A percentile compares a stretch with the other conserved stretches of the same genome.
Evolutionary conservation across 2,329 filamentous ascomycete genomes (phyloP).

Genomic region (Aspergillus sp.): DNA sequence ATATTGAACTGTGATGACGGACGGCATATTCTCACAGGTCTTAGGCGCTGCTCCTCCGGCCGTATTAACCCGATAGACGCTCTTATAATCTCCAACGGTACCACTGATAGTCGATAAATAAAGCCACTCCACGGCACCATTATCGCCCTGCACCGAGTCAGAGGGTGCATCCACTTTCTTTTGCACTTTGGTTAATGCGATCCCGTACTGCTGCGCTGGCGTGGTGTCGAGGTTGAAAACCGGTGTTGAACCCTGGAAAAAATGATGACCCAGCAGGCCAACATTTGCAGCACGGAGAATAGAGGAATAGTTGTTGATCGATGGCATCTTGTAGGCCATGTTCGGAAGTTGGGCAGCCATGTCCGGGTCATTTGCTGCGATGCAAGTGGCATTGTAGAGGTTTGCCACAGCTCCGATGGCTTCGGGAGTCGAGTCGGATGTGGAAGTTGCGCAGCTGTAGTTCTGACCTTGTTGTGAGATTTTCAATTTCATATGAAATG

Average conservation of each 20-base stretch:
- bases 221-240: slow-evolving; percentile 70
- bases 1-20: slow-evolving; percentile 68
- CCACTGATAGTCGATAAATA: slow-evolving; percentile 53
- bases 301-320: slow-evolving; percentile 33
- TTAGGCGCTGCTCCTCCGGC: slow-evolving; percentile 70
- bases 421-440: slow-evolving; percentile 55
- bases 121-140: slow-evolving; percentile 73
- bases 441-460: slow-evolving; percentile 70
- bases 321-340: slow-evolving; percentile 61
- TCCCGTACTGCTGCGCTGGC: slow-evolving; percentile 42
- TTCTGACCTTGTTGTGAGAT: slow-evolving; percentile 54
- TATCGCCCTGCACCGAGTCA: slow-evolving; percentile 52
- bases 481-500: slow-evolving; percentile 5
- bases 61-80: slow-evolving; percentile 79
- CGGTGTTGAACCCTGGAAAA: slow-evolving; percentile 65
- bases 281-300: slow-evolving; percentile 51
- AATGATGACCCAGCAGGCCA: slow-evolving; percentile 68
- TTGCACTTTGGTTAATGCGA: slow-evolving; percentile 58
- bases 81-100: slow-evolving; percentile 58
- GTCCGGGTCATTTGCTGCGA: slow-evolving; percentile 62
- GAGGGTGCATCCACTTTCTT: slow-evolving; percentile 57
- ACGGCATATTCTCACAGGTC: slow-evolving; percentile 60
- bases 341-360: slow-evolving; percentile 59
- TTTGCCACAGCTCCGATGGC: slow-evolving; percentile 69
- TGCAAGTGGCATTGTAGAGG: slow-evolving; percentile 81